Percentiles rank a stretch among this genome's conserved stretches.
These are phyloP conservation scores for Aspergillus oerlinghausenensis DNA, from an alignment of 2,329 filamentous ascomycete genomes.

Conservation along the genomic window DNA sequence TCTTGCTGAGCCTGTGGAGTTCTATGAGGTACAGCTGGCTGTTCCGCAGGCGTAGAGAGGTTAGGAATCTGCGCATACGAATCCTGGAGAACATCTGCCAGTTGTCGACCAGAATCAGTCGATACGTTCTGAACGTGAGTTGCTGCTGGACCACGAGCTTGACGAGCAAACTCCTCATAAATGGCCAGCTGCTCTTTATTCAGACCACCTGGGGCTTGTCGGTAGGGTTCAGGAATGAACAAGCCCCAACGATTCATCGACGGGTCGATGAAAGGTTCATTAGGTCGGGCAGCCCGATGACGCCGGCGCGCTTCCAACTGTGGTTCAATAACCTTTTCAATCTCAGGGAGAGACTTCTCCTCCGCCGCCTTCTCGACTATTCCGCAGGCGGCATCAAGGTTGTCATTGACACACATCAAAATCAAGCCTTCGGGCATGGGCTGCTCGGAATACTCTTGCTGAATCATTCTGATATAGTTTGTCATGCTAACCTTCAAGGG, in stretches of 20 bases:
- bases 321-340: constrained; percentile 84
- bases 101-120: constrained; percentile 56
- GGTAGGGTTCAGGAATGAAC: constrained; percentile 90
- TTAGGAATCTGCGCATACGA: constrained; percentile 56
- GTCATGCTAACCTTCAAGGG: constrained; percentile 93
- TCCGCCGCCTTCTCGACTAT: constrained; percentile 96
- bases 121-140: constrained; percentile 53
- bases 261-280: constrained; percentile 78
- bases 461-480: constrained; percentile 90
- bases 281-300: constrained; percentile 69
- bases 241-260: constrained; percentile 85
- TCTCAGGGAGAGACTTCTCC: constrained; percentile 86
- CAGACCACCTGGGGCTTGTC: constrained; percentile 74
- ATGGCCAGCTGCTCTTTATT: constrained; percentile 92
- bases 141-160: constrained; percentile 62
- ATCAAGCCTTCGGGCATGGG: constrained; percentile 91
- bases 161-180: constrained; percentile 91
- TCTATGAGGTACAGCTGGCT: constrained; percentile 57
- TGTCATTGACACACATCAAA: constrained; percentile 98
- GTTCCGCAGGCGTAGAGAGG: constrained; percentile 59
- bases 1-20: constrained; percentile 50
- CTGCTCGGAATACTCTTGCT: constrained; percentile 59
- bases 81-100: constrained; percentile 61
- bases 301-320: constrained; percentile 73
- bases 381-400: constrained; percentile 85